Base-by-base conservation (phyloP, 2,329 filamentous ascomycete genomes). In the Aurifilum marmelostoma region DNA sequence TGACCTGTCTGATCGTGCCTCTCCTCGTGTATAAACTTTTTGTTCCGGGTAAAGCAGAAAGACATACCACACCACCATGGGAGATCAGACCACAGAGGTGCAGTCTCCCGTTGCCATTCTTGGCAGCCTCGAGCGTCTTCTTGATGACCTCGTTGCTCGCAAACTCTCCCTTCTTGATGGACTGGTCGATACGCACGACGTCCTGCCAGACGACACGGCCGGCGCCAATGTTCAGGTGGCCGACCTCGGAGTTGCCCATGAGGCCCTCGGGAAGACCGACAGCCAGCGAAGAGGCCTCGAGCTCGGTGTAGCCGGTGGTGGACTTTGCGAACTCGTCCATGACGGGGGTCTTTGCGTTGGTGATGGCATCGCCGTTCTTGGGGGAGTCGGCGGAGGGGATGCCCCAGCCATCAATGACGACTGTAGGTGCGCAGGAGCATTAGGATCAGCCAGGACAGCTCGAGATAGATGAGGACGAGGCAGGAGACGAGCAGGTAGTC, bases 331-430 rank as follows among this genome's bases (percentile, higher is more conserved):
- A 94, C 71, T 88, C 89, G 81, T 97, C 95, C 96, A 99, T 99
- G 79, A 91, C 89, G 61, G 96, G 96, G 69, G 96, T 98, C 74
- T 97, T 87, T 75, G 95, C 96, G 73, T 92, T 92, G 75, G 94
- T 90, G 80, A 99, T 98, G 78, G 96, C 96, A 84, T 99, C 95
- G 81, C 96, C 95, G 81, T 97, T 81, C 77, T 92, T 92, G 76
- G 92, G 92, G 68, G 94, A 97, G 69, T 90, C 83, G 74, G 91
- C 90, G 73, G 89, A 89, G 76, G 94, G 88, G 76, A 98, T 89
- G 78, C 96, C 96, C 96, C 96, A 99, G 78, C 96, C 96, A 84
- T 99, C 96, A 86, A 99, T 99, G 83, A 98, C 96, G 88, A 99
- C 92, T 94, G 77, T 78, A 79, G 64, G 79, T 80, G 73, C 82